A percentile compares a stretch with the other conserved stretches of the same genome.
These are phyloP conservation scores for Lodderomyces metapsilosis DNA, from an alignment of 1,139 yeast species.

Conservation along the genomic window DNA sequence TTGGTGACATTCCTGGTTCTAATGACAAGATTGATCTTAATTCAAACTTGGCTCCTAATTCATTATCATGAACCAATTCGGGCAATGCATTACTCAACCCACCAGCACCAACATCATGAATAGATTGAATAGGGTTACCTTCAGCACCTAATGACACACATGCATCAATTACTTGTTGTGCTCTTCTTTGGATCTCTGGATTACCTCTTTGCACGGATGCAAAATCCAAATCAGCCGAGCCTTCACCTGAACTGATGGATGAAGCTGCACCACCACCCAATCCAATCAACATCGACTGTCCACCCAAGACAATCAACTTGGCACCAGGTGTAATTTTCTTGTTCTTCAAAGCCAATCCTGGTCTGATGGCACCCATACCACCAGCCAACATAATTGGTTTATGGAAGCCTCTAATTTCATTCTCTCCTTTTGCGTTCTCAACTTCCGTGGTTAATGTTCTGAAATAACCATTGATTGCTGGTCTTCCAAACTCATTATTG, in stretches of 20 bases:
- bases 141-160: constrained; percentile 80
- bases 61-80: constrained; percentile 95
- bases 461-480: constrained; percentile 95
- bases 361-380: constrained; percentile 96
- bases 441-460: constrained; percentile 89
- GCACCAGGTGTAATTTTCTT: constrained; percentile 90
- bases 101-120: constrained; percentile 99
- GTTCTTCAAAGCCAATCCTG: constrained; percentile 86
- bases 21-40: constrained; percentile 85
- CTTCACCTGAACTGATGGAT: constrained; percentile 91
- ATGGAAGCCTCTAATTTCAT: constrained; percentile 92
- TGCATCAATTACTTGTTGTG: constrained; percentile 95
- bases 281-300: constrained; percentile 98
- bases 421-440: constrained; percentile 55
- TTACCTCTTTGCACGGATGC: constrained; percentile 99
- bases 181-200: constrained; percentile 99
- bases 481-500: constrained; percentile 98
- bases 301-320: constrained; percentile 90
- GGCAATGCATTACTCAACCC: constrained; percentile 97
- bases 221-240: constrained; percentile 93
- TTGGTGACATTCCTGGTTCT: constrained; percentile 98
- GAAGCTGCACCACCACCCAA: constrained; percentile 99
- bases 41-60: constrained; percentile 90
- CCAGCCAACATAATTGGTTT: constrained; percentile 99
- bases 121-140: constrained; percentile 83